Evolutionary conservation across 2,329 filamentous ascomycete genomes (phyloP).

Genomic region (Nemania serpens): DNA sequence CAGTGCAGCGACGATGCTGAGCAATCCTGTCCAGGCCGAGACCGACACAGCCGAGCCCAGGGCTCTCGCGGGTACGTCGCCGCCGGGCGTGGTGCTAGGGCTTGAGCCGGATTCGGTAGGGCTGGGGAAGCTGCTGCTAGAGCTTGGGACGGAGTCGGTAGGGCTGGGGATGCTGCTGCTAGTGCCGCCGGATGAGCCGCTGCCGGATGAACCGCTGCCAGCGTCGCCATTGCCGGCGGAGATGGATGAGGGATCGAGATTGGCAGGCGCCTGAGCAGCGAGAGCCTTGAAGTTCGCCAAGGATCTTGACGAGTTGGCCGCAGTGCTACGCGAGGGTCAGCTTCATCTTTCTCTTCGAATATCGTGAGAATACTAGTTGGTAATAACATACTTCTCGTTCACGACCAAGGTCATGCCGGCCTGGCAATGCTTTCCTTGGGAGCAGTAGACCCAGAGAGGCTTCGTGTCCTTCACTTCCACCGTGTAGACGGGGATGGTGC

Average conservation of each 20-base stretch:
- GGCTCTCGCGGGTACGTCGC: conserved; percentile 21
- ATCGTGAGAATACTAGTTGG: conserved; percentile 10
- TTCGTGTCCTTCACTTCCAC: conserved; percentile 69
- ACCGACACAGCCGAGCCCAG: conserved; percentile 40
- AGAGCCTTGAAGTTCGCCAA: conserved; percentile 54
- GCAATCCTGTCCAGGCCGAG: conserved; percentile 49
- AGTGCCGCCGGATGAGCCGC: conserved; percentile 24
- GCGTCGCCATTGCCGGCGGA: conserved; percentile 23
- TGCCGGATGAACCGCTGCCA: conserved; percentile 11
- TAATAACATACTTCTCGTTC: conserved; percentile 67
- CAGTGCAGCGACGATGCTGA: conserved; percentile 49
- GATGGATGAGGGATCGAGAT: conserved; percentile 39
- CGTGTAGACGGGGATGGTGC: conserved; percentile 69
- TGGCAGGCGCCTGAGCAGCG: conserved; percentile 42
- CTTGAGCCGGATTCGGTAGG: conserved; percentile 31
- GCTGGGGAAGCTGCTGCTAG: no score
- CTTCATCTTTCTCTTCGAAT: not conserved
- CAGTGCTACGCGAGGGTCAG: conserved; percentile 43
- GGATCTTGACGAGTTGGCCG: conserved; percentile 57
- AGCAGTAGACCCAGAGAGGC: conserved; percentile 81
- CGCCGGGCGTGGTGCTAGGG: conserved; percentile 10
- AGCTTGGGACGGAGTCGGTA: no score
- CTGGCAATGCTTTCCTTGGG: conserved; percentile 75
- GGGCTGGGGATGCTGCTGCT: conserved; percentile 21
- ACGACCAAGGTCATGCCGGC: conserved; percentile 76